Percentiles rank a stretch among this genome's conserved stretches.
Evolutionary conservation across 2,329 filamentous ascomycete species (phyloP).

Genomic region (Mollisiaceae sp.): DNA sequence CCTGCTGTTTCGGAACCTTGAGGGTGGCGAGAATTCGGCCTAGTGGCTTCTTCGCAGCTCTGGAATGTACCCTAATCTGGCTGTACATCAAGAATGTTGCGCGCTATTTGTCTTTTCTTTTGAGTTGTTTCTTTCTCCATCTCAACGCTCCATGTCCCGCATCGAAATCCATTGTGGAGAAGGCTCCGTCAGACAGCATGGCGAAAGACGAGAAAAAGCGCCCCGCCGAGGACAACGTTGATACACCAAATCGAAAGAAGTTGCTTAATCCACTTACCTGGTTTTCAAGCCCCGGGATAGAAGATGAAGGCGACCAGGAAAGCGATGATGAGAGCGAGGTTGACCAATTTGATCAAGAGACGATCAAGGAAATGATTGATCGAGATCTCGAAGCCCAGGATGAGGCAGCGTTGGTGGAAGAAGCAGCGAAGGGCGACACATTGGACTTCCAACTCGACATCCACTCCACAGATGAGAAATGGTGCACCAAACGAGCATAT

Average conservation of each 20-base stretch:
- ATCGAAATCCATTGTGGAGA: not conserved
- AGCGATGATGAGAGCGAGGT: not conserved
- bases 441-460: constrained; percentile 26
- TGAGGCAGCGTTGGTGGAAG: not conserved
- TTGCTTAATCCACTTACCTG: not conserved
- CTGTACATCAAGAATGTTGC: constrained; percentile 7
- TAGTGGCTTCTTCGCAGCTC: not conserved
- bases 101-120: constrained; percentile 2
- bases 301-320: not conserved
- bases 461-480: constrained; percentile 20
- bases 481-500: constrained; percentile 18
- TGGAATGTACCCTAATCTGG: constrained; percentile 6
- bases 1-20: not conserved
- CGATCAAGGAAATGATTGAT: not conserved
- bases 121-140: not conserved
- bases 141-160: not conserved
- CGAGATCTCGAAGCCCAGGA: not conserved
- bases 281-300: not conserved
- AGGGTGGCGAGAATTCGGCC: not conserved
- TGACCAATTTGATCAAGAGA: not conserved
- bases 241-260: not conserved
- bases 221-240: not conserved
- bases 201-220: not conserved
- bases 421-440: not conserved
- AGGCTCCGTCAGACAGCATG: not conserved